Base-by-base conservation (phyloP, 2,329 filamentous ascomycete species). In the Chaetomium olivaceum region DNA sequence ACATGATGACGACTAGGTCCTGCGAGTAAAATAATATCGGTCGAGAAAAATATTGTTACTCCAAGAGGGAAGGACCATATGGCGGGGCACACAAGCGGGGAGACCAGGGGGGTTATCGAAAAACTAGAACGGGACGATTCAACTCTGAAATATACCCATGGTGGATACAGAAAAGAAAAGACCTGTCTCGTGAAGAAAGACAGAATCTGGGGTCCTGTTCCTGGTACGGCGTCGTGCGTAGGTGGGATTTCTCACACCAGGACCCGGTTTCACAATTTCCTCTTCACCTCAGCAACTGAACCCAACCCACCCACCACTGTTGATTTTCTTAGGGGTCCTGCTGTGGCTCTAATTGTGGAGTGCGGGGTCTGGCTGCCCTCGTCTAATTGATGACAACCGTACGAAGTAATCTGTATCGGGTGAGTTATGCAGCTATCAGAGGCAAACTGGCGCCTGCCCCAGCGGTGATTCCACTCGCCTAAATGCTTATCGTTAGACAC, bases 1-100 rank as follows among this genome's bases (percentile, higher is more conserved):
- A 33, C 73, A 74, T 71, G n/a, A 33, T 65, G 59, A n/a, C 27
- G 58, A n/a, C 62, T 46, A 23, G 23, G 14, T 29, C 23, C 29
- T 6, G 4, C 6, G 27, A 33, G 8, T 39, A 31, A 43, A 43
- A 43, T 19, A 43, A 5, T 43, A 23, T 14, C 46, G 36, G 59
- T 23, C 6, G 21, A 57, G 23, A n/a, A 39, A 63, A 21, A 39
- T n/a, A 56, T 58, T 43, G 21, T 48, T 21, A 33, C 63, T 39
- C 9, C 23, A 29, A 27, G 43, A 55, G 36, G 33, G n/a, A 43
- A 25, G 50, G 23, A 16, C 31, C 16, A n/a, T 56, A 14, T 56
- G 33, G 51, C 52, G 60, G 60, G 51, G 60, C 50, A 56, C 60
- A 57, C 52, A 43, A 54, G n/a, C 31, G 33, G 31, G 43, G n/a